phyloP scores from a whole-genome alignment of 164 flowering plant species.

The Magnolia changhungtana region DNA sequence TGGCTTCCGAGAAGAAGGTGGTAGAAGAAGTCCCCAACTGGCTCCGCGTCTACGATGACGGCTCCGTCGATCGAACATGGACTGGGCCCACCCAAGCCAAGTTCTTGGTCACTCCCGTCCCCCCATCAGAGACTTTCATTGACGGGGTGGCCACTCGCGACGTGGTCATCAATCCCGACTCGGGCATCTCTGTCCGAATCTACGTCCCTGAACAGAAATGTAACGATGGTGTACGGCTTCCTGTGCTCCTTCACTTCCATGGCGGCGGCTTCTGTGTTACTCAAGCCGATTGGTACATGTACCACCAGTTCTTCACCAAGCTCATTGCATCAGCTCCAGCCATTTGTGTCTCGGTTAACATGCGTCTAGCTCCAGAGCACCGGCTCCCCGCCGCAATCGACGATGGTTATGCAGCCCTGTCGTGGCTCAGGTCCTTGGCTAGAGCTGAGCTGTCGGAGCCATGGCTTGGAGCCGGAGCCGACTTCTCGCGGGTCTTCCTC shows the following conservation, averaged over 20 bases:
- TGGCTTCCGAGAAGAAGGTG: constrained; percentile 21
- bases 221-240: constrained; percentile 25
- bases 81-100: constrained; percentile 59
- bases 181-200: constrained; percentile 45
- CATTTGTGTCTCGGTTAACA: constrained; percentile 48
- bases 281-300: constrained; percentile 63
- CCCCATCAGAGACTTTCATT: constrained; percentile 44
- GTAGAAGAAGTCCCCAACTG: constrained; percentile 67
- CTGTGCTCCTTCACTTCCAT: constrained; percentile 64
- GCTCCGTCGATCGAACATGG: constrained; percentile 71
- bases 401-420: constrained; percentile 48
- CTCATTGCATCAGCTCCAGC: constrained; percentile 36
- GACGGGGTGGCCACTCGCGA: constrained; percentile 58
- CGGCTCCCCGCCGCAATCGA: constrained; percentile 73
- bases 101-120: constrained; percentile 52
- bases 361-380: constrained; percentile 70
- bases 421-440: constrained; percentile 57
- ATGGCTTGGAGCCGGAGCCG: constrained; percentile 42
- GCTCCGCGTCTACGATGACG: constrained; percentile 59
- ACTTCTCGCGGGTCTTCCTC: constrained; percentile 63
- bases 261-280: constrained; percentile 90
- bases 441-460: constrained; percentile 26
- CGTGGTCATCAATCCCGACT: constrained; percentile 23
- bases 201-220: constrained; percentile 43
- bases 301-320: constrained; percentile 47